Conservation (phyloP, 2,329 filamentous ascomycete genomes). For the Corynespora cassiicola region DNA sequence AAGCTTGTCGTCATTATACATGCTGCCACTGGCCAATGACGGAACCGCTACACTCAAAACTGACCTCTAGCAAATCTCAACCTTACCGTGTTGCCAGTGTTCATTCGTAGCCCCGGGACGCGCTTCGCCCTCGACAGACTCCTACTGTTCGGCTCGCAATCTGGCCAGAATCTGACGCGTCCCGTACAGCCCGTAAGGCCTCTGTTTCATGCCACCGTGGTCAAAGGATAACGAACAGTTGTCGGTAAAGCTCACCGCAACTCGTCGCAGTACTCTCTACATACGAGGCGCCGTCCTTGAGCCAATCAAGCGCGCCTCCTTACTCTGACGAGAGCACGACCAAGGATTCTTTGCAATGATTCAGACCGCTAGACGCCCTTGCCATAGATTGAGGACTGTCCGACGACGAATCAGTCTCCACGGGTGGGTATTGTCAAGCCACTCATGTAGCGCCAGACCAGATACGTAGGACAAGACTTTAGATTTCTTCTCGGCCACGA, state of each 20-base stretch:
- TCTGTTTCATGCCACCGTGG: background rate
- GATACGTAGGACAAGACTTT: too few species aligned
- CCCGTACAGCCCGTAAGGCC: constrained; percentile 1
- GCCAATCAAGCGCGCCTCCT: too few species aligned
- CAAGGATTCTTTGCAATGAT: too few species aligned
- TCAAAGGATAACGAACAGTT: background rate
- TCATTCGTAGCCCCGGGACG: constrained; percentile 1
- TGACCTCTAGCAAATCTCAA: background rate
- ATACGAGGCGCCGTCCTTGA: background rate
- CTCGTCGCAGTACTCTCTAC: background rate
- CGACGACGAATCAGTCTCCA: too few species aligned
- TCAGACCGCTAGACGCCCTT: too few species aligned
- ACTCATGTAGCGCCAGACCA: too few species aligned
- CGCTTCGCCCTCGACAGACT: too few species aligned
- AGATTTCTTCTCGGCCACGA: too few species aligned
- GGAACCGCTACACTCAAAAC: background rate
- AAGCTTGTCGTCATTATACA: constrained; percentile 11
- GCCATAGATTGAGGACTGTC: too few species aligned
- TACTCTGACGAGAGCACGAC: too few species aligned
- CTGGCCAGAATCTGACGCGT: constrained; percentile 1
- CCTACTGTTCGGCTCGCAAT: background rate
- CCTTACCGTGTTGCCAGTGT: background rate
- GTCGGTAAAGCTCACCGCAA: constrained; percentile 4
- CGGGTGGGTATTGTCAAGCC: too few species aligned
- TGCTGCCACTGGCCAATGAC: background rate